Evolutionary conservation across 257 asterid genomes (phyloP).

Genomic region (Nicotiana sylvestris): DNA sequence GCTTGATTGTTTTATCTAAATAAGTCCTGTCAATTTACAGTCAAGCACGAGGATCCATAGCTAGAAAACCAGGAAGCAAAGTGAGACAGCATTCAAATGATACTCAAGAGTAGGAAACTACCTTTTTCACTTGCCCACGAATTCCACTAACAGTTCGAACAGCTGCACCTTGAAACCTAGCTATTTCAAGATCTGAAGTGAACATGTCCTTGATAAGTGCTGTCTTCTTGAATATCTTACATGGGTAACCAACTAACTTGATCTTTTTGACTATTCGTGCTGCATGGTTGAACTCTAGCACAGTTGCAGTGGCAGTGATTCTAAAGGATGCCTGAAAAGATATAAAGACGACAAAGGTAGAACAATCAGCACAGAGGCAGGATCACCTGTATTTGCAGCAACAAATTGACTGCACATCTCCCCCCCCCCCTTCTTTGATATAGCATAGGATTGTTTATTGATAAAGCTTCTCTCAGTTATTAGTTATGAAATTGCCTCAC

Average conservation of each 20-base stretch:
- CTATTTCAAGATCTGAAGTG: slow-evolving; percentile 98
- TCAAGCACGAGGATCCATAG: not conserved
- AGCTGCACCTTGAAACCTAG: slow-evolving; percentile 97
- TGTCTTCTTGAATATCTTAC: slow-evolving; percentile 90
- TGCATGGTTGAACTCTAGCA: slow-evolving; percentile 91
- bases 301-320: slow-evolving; percentile 89
- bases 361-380: slow-evolving; percentile 1
- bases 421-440: not conserved
- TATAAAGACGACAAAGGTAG: not conserved
- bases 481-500: not conserved
- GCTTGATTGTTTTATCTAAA: not conserved
- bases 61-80: not conserved
- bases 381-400: not conserved
- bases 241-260: slow-evolving; percentile 85
- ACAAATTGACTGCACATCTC: not conserved
- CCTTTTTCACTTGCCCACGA: slow-evolving; percentile 98
- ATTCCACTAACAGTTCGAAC: slow-evolving; percentile 92
- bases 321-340: slow-evolving; percentile 73
- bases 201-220: slow-evolving; percentile 93
- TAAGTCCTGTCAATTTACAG: not conserved
- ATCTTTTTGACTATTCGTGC: slow-evolving; percentile 80
- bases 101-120: slow-evolving; percentile 21
- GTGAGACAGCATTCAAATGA: not conserved
- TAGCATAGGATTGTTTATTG: not conserved
- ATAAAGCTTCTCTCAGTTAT: not conserved